phyloP scores from a whole-genome alignment of 2,329 filamentous ascomycete genomes.

The Cryphonectria parasitica region DNA sequence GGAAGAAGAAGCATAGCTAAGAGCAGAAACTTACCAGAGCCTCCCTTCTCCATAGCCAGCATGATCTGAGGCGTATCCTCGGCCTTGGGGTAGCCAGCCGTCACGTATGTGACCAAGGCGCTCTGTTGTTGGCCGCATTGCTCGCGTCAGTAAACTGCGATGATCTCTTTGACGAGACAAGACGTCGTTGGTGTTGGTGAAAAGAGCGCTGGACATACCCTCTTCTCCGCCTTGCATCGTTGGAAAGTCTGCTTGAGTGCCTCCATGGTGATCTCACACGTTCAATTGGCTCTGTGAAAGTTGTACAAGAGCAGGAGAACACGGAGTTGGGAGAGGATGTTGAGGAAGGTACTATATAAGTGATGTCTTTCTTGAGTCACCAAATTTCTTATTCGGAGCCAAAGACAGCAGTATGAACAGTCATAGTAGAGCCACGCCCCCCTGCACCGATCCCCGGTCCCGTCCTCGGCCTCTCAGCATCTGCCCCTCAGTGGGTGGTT shows the following conservation, averaged over 20 bases:
- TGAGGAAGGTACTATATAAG: background rate
- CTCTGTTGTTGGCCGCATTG: constrained; percentile 53
- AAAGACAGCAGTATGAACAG: background rate
- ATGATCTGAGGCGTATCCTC: constrained; percentile 82
- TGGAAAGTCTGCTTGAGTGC: constrained; percentile 62
- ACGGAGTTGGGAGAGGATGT: constrained; percentile 7
- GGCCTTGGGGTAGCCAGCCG: constrained; percentile 86
- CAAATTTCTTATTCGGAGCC: constrained; percentile 24
- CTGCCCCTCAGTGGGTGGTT: constrained; percentile 10
- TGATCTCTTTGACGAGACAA: constrained; percentile 15
- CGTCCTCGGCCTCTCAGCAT: constrained; percentile 11
- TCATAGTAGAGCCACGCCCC: background rate
- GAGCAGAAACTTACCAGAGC: constrained; percentile 68
- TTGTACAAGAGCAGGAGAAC: background rate
- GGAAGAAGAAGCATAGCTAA: background rate
- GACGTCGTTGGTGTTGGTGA: background rate
- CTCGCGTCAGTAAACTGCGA: background rate
- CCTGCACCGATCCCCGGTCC: constrained; percentile 8
- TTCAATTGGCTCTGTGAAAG: constrained; percentile 23
- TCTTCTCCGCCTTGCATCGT: constrained; percentile 61
- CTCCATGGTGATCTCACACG: constrained; percentile 50
- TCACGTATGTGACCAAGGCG: constrained; percentile 94
- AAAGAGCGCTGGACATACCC: constrained; percentile 48
- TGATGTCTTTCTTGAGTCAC: constrained; percentile 26
- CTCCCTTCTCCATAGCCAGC: constrained; percentile 88